phyloP scores from a whole-genome alignment of 2,329 filamentous ascomycete species.

The Aschersonia sp. region DNA sequence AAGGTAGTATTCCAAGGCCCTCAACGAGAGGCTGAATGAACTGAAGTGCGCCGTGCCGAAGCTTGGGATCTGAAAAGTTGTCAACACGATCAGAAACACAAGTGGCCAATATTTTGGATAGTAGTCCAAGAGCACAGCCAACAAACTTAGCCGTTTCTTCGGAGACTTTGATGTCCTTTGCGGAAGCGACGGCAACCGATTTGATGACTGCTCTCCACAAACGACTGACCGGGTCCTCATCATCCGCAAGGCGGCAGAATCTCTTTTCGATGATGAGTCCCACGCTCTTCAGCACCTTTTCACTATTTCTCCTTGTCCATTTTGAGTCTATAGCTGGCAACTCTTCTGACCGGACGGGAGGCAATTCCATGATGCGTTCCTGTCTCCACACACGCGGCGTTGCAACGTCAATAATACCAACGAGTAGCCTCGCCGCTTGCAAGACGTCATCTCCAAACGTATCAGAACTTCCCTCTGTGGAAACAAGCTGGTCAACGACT shows the following conservation, averaged over 20 bases:
- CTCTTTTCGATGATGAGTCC: conserved; percentile 44
- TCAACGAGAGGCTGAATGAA: conserved; percentile 34
- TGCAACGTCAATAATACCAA: conserved; percentile 50
- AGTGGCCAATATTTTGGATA: conserved; percentile 37
- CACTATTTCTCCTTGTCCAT: conserved; percentile 67
- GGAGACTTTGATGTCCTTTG: conserved; percentile 82
- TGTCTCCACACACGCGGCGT: conserved; percentile 55
- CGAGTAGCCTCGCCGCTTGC: conserved; percentile 54
- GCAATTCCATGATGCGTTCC: conserved; percentile 49
- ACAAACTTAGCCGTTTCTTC: conserved; percentile 71
- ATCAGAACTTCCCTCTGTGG: conserved; percentile 17
- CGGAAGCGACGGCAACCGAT: conserved; percentile 51
- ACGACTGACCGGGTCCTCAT: conserved; percentile 34
- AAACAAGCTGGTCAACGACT: conserved; percentile 44
- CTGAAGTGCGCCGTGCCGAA: conserved; percentile 37
- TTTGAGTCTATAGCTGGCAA: conserved; percentile 72
- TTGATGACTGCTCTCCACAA: conserved; percentile 49
- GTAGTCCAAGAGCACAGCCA: conserved; percentile 52
- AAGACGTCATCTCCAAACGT: conserved; percentile 34
- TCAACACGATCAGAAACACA: neutral
- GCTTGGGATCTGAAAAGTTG: conserved; percentile 25
- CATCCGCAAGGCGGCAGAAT: conserved; percentile 47
- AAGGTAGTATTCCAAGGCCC: conserved; percentile 42
- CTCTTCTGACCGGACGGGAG: conserved; percentile 51
- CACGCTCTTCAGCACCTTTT: conserved; percentile 48